A percentile compares a stretch with the other conserved stretches of the same genome.
These are phyloP conservation scores for Geranium brycei DNA, from an alignment of 345 rosid species.

Conservation along the genomic window DNA sequence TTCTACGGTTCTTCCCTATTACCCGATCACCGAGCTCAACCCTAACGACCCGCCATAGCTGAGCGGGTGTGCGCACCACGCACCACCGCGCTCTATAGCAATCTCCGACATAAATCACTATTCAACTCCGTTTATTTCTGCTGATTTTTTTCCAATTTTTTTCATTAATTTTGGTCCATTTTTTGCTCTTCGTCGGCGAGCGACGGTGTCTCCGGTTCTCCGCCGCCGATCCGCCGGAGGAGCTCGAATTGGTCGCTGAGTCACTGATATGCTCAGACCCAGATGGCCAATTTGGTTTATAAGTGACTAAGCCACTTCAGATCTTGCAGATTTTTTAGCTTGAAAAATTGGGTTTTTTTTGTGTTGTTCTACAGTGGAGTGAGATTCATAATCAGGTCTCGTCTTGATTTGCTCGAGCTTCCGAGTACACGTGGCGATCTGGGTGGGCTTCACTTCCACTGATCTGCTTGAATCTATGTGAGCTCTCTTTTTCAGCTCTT, in stretches of 20 bases:
- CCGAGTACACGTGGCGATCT: conserved; percentile 50
- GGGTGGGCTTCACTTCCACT: conserved; percentile 31
- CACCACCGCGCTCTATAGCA: conserved; percentile 6
- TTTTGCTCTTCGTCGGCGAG: not conserved
- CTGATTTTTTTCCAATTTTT: not conserved
- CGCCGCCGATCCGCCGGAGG: not conserved
- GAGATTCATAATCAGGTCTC: conserved; percentile 24
- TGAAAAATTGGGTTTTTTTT: conserved; percentile 6
- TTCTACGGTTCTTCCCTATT: not conserved
- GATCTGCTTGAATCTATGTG: conserved; percentile 40
- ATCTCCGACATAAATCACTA: not conserved
- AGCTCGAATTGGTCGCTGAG: not conserved
- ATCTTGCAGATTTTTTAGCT: not conserved
- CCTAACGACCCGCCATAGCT: conserved; percentile 6
- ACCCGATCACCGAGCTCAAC: conserved; percentile 14
- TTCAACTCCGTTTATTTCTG: conserved; percentile 7
- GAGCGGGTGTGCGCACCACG: conserved; percentile 16
- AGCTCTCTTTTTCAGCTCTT: conserved; percentile 17
- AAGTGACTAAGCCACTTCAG: not conserved
- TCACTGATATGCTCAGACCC: not conserved
- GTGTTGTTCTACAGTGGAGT: conserved; percentile 11
- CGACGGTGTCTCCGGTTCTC: not conserved
- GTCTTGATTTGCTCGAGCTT: conserved; percentile 48
- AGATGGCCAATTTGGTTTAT: not conserved
- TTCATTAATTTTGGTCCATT: not conserved